Percentiles rank a stretch among this genome's conserved stretches.
phyloP scores from a whole-genome alignment of 1,284 basidiomycete species.

The Microbotryum silenes-acaulis region DNA sequence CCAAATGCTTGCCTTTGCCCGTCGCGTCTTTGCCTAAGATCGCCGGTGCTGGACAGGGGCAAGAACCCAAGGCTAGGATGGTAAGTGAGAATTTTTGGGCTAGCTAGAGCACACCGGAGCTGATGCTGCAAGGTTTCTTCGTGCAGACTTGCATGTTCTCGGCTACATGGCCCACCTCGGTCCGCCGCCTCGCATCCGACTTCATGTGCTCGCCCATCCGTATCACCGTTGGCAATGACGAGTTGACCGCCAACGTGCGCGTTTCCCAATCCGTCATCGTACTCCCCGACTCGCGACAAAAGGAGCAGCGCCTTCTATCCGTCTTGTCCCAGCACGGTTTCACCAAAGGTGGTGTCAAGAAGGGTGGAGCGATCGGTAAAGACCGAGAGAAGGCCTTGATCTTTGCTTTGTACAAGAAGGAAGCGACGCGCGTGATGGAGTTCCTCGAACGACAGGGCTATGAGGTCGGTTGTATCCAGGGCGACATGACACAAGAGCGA shows the following conservation, averaged over 20 bases:
- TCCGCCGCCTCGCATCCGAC: conserved; percentile 83
- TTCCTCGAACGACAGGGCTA: conserved; percentile 72
- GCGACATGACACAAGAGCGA: conserved; percentile 81
- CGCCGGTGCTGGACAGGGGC: conserved; percentile 44
- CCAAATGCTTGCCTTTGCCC: conserved; percentile 52
- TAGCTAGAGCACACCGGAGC: not conserved
- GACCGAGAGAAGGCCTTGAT: conserved; percentile 67
- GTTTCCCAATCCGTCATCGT: conserved; percentile 77
- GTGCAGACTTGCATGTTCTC: conserved; percentile 55
- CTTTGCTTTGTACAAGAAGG: conserved; percentile 97
- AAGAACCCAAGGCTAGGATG: conserved; percentile 12
- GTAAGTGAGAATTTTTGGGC: not conserved
- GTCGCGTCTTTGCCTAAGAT: conserved; percentile 15
- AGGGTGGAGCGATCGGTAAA: conserved; percentile 39
- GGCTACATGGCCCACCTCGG: conserved; percentile 95
- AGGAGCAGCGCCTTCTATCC: conserved; percentile 56
- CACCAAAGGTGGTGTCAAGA: conserved; percentile 36
- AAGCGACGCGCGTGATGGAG: conserved; percentile 80
- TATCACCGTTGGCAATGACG: conserved; percentile 91
- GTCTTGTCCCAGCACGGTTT: conserved; percentile 34
- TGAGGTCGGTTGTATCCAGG: conserved; percentile 73
- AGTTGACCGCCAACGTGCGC: conserved; percentile 85
- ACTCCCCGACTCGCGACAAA: conserved; percentile 74
- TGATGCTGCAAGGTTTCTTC: not conserved
- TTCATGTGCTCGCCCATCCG: conserved; percentile 77